phyloP scores from a whole-genome alignment of 495 filamentous ascomycete species.

The Xanthoparmelia taractica region DNA sequence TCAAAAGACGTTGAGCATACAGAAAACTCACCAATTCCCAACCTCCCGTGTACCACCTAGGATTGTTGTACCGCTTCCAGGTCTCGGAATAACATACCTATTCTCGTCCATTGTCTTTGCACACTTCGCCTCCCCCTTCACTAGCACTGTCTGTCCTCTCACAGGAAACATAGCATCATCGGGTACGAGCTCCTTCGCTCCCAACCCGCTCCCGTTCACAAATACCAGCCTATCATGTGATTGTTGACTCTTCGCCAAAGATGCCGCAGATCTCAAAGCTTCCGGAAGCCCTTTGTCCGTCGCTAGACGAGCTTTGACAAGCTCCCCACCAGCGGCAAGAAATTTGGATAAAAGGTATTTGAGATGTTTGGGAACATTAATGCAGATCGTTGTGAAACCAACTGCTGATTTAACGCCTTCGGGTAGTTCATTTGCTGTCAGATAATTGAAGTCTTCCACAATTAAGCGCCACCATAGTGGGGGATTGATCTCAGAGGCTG shows the following conservation, averaged over 20 bases:
- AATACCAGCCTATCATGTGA: conserved; percentile 31
- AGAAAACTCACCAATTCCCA: conserved; percentile 28
- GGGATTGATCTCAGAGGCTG: conserved; percentile 8
- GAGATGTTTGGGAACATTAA: conserved; percentile 32
- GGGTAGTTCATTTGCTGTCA: conserved; percentile 18
- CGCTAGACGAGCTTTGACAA: conserved; percentile 19
- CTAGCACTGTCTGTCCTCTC: conserved; percentile 31
- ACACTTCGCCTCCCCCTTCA: conserved; percentile 15
- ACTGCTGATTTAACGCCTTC: conserved; percentile 18
- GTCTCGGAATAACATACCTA: conserved; percentile 29
- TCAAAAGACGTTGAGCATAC: no score
- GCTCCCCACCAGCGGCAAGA: conserved; percentile 16
- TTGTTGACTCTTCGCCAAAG: not conserved
- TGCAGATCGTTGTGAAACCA: conserved; percentile 23
- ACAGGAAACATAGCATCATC: conserved; percentile 39
- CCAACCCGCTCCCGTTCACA: conserved; percentile 42
- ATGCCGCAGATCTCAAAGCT: not conserved
- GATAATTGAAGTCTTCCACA: conserved; percentile 24
- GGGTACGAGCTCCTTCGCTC: conserved; percentile 30
- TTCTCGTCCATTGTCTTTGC: conserved; percentile 12
- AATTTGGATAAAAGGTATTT: conserved; percentile 22
- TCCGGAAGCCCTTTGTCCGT: not conserved
- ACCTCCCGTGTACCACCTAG: conserved; percentile 35
- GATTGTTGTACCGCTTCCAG: conserved; percentile 31
- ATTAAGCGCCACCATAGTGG: conserved; percentile 29